A percentile compares a stretch with the other conserved stretches of the same genome.
Conservation (phyloP, 768 basidiomycete species). For the Amanita polypyramis region DNA sequence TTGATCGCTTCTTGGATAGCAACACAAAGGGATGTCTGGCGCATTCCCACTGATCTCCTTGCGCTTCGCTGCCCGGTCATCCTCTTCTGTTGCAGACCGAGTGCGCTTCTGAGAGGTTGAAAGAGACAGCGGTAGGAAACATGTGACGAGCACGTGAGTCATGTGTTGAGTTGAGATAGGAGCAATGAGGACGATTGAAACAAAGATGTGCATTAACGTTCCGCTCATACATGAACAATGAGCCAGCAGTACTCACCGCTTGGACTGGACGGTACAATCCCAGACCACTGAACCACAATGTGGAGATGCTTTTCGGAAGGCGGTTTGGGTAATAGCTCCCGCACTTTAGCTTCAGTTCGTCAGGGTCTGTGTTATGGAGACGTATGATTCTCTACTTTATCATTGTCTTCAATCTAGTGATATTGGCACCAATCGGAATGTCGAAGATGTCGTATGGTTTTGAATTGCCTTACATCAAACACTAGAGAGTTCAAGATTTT, state of each 20-base stretch:
- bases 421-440: conserved; percentile 1
- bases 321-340: conserved; percentile 2
- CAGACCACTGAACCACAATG: conserved; percentile 1
- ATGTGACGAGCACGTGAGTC: conserved; percentile 6
- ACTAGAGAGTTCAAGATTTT: conserved; percentile 1
- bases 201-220: conserved; percentile 1
- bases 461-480: neutral
- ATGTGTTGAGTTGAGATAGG: conserved; percentile 7
- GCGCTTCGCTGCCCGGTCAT: conserved; percentile 7
- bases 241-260: conserved; percentile 1
- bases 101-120: conserved; percentile 7
- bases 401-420: neutral
- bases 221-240: neutral
- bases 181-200: neutral
- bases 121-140: conserved; percentile 4
- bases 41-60: conserved; percentile 2
- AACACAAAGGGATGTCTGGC: conserved; percentile 3
- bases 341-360: neutral
- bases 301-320: neutral
- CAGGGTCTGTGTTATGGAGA: neutral
- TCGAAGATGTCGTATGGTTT: neutral
- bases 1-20: conserved; percentile 11
- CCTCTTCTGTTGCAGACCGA: conserved; percentile 7
- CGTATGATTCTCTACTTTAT: neutral
- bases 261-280: neutral